These are phyloP conservation scores for Hordeum pubiflorum DNA, from an alignment of 202 grass and related monocot species.

Conservation along the genomic window DNA sequence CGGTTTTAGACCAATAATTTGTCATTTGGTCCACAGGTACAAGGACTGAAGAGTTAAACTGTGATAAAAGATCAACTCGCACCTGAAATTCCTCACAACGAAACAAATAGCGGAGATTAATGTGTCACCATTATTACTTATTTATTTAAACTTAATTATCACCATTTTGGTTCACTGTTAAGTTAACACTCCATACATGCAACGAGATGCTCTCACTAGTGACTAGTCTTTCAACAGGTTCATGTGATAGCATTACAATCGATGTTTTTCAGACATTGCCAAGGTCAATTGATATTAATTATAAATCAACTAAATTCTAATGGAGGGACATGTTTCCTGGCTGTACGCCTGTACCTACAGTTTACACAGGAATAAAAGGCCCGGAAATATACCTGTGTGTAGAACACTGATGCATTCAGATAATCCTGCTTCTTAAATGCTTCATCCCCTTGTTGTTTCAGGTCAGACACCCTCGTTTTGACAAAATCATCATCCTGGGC, in stretches of 20 bases:
- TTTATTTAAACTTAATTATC: too few species aligned
- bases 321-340: not conserved
- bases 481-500: constrained; percentile 21
- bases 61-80: too few species aligned
- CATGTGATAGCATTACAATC: not conserved
- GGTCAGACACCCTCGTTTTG: not conserved
- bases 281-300: not conserved
- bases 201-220: not conserved
- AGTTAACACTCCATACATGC: not conserved
- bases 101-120: too few species aligned
- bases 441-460: constrained; percentile 16
- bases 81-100: too few species aligned
- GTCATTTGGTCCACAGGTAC: too few species aligned
- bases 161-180: not conserved
- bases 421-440: constrained; percentile 29
- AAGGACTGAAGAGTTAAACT: too few species aligned
- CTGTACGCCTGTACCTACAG: not conserved
- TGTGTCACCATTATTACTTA: too few species aligned
- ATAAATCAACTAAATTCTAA: not conserved
- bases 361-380: not conserved
- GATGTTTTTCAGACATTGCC: not conserved
- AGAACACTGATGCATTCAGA: constrained; percentile 7
- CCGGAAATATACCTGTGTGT: constrained; percentile 11
- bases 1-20: too few species aligned
- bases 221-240: not conserved